Evolutionary conservation across 306 rosid species (phyloP).

Genomic region (Quercus cerris): DNA sequence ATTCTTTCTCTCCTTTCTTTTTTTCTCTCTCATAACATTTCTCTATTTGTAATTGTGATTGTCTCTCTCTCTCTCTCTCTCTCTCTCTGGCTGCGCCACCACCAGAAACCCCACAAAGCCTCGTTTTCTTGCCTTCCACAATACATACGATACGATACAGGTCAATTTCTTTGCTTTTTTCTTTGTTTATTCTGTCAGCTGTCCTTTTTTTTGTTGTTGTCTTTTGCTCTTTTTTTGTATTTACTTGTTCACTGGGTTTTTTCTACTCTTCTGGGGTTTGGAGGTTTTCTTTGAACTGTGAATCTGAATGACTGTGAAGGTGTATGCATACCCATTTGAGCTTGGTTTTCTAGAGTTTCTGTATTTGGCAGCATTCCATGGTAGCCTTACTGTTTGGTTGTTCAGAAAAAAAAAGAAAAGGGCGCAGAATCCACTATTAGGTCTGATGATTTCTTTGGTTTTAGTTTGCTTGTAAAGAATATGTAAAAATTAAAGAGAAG

Average conservation of each 20-base stretch:
- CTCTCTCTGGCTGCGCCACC: not conserved
- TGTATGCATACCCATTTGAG: not conserved
- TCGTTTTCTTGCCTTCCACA: not conserved
- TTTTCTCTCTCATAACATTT: not conserved
- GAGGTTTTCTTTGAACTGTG: no score
- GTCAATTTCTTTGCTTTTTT: no score
- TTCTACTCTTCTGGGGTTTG: not conserved
- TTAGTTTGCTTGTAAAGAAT: not conserved
- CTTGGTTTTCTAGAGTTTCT: not conserved
- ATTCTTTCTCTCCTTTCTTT: not conserved
- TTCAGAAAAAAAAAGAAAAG: not conserved
- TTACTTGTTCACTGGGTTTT: not conserved
- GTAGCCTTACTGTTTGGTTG: not conserved
- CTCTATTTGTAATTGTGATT: no score
- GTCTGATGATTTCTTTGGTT: not conserved
- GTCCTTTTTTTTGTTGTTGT: not conserved
- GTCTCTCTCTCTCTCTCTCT: not conserved
- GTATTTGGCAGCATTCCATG: not conserved
- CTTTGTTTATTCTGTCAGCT: no score
- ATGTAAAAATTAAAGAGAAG: not conserved
- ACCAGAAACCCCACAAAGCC: not conserved
- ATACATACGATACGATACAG: no score
- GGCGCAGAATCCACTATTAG: not conserved
- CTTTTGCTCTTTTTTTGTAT: no score
- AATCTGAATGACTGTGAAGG: not conserved